Percentiles rank a stretch among this genome's conserved stretches.
phyloP scores from a whole-genome alignment of 257 asterid species.

The Cynanchum wilfordii region DNA sequence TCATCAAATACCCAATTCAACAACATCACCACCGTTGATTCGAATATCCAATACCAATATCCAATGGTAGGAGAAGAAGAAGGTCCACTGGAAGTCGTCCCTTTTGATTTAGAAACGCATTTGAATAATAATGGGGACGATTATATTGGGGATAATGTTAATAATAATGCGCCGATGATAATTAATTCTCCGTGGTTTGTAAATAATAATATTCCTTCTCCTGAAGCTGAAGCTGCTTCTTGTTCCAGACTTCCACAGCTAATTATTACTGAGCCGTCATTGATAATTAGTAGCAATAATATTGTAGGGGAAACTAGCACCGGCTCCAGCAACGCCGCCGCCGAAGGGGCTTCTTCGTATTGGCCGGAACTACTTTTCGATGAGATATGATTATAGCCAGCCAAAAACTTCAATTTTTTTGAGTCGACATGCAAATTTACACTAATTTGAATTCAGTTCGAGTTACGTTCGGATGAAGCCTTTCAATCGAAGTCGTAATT shows the following conservation, averaged over 20 bases:
- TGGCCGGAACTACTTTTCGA: constrained; percentile 35
- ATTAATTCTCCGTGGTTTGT: constrained; percentile 24
- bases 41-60: constrained; percentile 11
- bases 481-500: neutral
- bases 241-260: constrained; percentile 32
- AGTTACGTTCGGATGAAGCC: too few relatives aligned
- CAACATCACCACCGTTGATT: constrained; percentile 1
- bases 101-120: constrained; percentile 34
- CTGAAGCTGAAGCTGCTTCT: constrained; percentile 6
- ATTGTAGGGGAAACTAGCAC: constrained; percentile 26
- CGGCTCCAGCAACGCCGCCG: constrained; percentile 18
- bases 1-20: constrained; percentile 12
- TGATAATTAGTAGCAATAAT: neutral
- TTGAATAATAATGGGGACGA: constrained; percentile 13
- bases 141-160: constrained; percentile 5
- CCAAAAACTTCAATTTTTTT: too few relatives aligned
- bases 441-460: too few relatives aligned
- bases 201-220: neutral
- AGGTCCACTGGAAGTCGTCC: constrained; percentile 28
- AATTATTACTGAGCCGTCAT: constrained; percentile 15
- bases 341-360: constrained; percentile 20
- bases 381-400: constrained; percentile 18
- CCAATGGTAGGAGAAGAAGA: constrained; percentile 39
- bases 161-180: constrained; percentile 16
- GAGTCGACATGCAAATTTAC: too few relatives aligned